Evolutionary conservation across 306 rosid species (phyloP), one percentile per base, ranked within the genome.

Genomic region (Vigna angularis): DNA sequence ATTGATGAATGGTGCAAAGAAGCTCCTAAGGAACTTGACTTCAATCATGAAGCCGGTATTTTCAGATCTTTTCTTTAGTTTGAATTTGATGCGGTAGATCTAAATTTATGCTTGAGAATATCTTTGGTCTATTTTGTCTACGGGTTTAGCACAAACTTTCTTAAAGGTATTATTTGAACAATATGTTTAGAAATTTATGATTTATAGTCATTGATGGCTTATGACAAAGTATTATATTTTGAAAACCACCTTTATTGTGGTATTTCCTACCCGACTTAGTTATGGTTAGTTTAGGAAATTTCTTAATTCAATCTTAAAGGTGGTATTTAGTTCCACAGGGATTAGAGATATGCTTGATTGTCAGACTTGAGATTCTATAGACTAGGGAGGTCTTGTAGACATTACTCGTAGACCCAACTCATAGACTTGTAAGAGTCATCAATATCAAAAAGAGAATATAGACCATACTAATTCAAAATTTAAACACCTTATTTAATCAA

Each of bases 1-100:
- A 96, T 96, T 73, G 94, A 96, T 85, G 99, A 96, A 85, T 96
- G 99, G 98, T 96, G 99, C 99, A 91, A 85, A 89, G 99, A 96
- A 88, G 97, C 94, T 85, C 99, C 99, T 45, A 96, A 93, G 82
- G 99, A 96, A 77, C 94, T 96, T 55, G 96, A 96, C 84, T 93
- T 93, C 89, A 93, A 89, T 85, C 90, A 9, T 58, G 99, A 96
- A 87, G 98, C 99, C 66, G 99, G 99, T 96, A 86, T 63, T 70
- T 66, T 83, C 17, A 30, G 42, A 75, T 73, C 57, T 63, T 81
- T 10, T 67, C 49, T 69, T 72, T 76, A 72, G 63, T 82, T 70
- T 53, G 32, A 28, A 64, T 85, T 62, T 56, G 26, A 51, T 28
- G 59, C 57, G 7, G 49, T 66, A 24, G 73, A 56, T 51, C 58